Evolutionary conservation across 208 protist genomes (phyloP), one percentile per base, ranked within the genome.

Genomic region (Trypanosomatidae sp.): DNA sequence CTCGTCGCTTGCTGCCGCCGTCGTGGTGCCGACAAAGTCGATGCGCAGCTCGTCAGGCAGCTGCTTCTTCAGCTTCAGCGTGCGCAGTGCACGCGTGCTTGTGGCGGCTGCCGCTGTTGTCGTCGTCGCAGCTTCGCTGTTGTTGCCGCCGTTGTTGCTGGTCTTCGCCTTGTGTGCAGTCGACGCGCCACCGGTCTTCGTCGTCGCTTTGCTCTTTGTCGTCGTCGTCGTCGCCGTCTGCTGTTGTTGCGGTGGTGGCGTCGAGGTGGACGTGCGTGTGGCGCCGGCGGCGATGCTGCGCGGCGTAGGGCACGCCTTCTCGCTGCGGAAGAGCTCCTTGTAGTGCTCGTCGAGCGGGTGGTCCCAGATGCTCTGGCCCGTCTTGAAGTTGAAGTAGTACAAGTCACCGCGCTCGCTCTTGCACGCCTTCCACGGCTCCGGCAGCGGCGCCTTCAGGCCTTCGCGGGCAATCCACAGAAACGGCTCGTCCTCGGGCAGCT

Each of bases 381-480:
- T 92, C 39, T 73, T 77, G 50, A 96, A 94, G 65, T 98, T 97
- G 64, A 96, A 98, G 53, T 97, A 98, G 56, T 97, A 98, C 7
- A 97, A 52, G 28, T 96, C 84, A 11, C 88, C 88, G 27, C 92
- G 85, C 32, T 89, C 66, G 32, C 88, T 88, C 41, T 92, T 78
- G 63, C 88, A 96, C 1, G 91, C 88, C 50, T 91, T 97, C 92
- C 94, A 97, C 52, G 88, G 43, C 6, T 95, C 83, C 0, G 94
- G 94, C 15, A 97, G 69, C 11, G 92, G 89, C 5, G 90, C 92
- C 44, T 95, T 96, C 25, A 97, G 66, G 10, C 88, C 94, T 41
- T 97, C 90, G 8, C 69, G 45, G 15, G 94, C 94, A 67, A 97
- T 96, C 86, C 88, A 96, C 33, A 96, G 59, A 28, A 97, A 84